Evolutionary conservation across 73 alveolate genomes (phyloP), one percentile per base, ranked within the genome.

Genomic region (Stentor roeselii): DNA sequence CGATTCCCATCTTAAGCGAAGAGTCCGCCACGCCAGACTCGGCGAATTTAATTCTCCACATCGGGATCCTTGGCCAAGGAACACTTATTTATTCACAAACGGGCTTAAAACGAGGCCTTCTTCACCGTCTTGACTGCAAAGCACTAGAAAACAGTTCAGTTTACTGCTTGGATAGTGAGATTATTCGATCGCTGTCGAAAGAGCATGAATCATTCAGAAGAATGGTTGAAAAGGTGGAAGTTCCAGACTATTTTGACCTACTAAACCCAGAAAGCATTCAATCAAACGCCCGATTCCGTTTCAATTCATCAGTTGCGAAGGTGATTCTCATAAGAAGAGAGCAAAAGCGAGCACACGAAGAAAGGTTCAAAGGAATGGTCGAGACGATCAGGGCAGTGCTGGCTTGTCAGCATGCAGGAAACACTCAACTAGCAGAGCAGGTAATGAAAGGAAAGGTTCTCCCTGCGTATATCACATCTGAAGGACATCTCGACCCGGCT

Each of bases 361-460:
- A 21, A 67, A 21, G n/a, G 21, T 34, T 67, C 11, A 1, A 21
- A 2, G 27, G 34, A 67, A 67, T 67, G 0, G 21, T 32, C 34
- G n/a, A 21, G 34, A 67, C 21, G 41, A 36, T 67, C n/a, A 67
- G 34, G 34, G 80, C 80, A 21, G 34, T 67, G 11, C 21, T 67
- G 14, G 37, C 80, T 67, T 67, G 80, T 67, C 41, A 67, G 34
- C 41, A 67, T 1, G 80, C 80, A 30, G 37, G 37, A 11, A 67
- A 67, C 37, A 27, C 14, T 34, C 27, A 67, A 1, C 80, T 67
- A 21, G 80, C 80, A 0, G 80, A 67, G 34, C 15, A 67, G 14
- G 41, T 67, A n/a, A 27, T 32, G 14, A 67, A 32, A 67, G 80
- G 41, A 0, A 40, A 30, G 21, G 37, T 67, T 32, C 41, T 40